Evolutionary conservation across 345 rosid genomes (phyloP), one percentile per base, ranked within the genome.

Genomic region (Euphorbia peplus): DNA sequence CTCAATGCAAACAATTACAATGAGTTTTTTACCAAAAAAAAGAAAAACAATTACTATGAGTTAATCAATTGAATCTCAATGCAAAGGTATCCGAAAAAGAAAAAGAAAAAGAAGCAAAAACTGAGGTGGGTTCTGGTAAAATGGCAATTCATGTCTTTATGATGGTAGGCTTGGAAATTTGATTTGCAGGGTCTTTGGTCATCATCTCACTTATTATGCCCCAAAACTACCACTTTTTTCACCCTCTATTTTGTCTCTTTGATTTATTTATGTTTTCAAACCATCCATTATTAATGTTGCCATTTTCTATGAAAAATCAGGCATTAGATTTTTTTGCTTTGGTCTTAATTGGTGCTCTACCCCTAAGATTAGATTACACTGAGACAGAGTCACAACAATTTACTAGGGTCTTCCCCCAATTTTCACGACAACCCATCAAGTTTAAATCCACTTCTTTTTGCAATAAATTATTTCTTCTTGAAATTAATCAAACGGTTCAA

Each of bases 161-260:
- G 48, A 61, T 39, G 53, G 29, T 39, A 18, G 51, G 47, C 21
- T 48, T 21, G 54, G 63, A 58, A 68, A 66, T 35, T 6, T 35
- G 62, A 69, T 2, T 58, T 46, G 63, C 64, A 28, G 64, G 72
- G 46, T 29, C 19, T 47, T 47, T 32, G 24, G 18, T 22, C 57
- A 30, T 48, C 66, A 8, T 70, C 21, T 60, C 59, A 50, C 21
- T 69, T 35, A 22, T 44, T 35, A 29, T 47, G 19, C 28, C 44
- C 29, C 35, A 60, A 30, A 58, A 24, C 37, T 12, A 32, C 19
- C 48, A 48, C 28, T 7, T 44, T 8, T 21, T 50, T 53, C 11
- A 19, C 12, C 19, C 4, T 24, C 22, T 5, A 21, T 32, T 29
- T 22, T n/a, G 29, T 47, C 11, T 7, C 4, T 19, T 28, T 39